These are phyloP conservation scores for Aspergillus oerlinghausenensis DNA, from an alignment of 2,329 filamentous ascomycete genomes.

Conservation along the genomic window DNA sequence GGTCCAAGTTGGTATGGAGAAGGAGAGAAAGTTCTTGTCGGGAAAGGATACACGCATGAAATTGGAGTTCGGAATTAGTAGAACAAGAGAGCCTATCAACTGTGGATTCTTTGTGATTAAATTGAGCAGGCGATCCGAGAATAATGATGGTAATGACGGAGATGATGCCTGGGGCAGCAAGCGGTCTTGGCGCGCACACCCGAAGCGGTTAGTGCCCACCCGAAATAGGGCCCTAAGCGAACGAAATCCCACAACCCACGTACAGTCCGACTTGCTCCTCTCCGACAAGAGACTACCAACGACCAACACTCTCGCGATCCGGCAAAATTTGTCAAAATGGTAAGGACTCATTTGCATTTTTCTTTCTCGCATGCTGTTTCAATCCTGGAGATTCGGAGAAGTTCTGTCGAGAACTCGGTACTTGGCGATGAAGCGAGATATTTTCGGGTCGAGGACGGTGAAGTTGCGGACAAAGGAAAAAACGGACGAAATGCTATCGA, in stretches of 20 bases:
- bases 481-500: not conserved
- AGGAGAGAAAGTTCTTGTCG: conserved; percentile 62
- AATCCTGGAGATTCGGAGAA: conserved; percentile 22
- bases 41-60: conserved; percentile 40
- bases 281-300: conserved; percentile 39
- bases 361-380: conserved; percentile 18
- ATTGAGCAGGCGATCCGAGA: not conserved
- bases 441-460: not conserved
- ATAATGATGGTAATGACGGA: not conserved
- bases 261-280: conserved; percentile 30
- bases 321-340: conserved; percentile 47
- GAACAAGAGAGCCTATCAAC: not conserved
- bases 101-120: not conserved
- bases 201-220: conserved; percentile 26
- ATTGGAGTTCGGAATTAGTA: not conserved
- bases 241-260: conserved; percentile 42
- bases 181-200: conserved; percentile 17
- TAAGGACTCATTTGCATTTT: conserved; percentile 29
- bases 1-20: conserved; percentile 85
- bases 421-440: not conserved
- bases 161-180: conserved; percentile 17
- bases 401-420: not conserved
- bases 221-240: conserved; percentile 42
- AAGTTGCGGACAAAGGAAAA: not conserved
- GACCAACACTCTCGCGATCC: conserved; percentile 40